Percentiles rank a stretch among this genome's conserved stretches.
These are phyloP conservation scores for Sporopachydermia quercuum DNA, from an alignment of 805 yeast species.

Conservation along the genomic window DNA sequence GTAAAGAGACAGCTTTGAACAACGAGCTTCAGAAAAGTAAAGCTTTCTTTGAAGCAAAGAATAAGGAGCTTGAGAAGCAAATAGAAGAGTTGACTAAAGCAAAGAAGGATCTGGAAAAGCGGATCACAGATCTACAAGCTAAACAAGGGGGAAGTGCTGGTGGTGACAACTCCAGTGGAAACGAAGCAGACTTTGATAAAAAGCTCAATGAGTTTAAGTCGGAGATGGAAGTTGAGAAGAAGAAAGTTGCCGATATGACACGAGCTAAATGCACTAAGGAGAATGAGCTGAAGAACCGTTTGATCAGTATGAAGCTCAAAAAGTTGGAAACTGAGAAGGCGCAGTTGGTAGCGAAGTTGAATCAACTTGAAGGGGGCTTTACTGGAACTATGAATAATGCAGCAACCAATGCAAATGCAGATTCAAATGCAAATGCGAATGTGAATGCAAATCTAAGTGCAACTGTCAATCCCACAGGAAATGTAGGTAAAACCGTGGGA, in stretches of 20 bases:
- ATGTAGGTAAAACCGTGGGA: too few relatives aligned
- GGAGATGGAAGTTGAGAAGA: conserved; percentile 25
- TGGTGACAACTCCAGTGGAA: conserved; percentile 15
- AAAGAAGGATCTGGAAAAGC: conserved; percentile 3
- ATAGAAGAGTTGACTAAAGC: conserved; percentile 3
- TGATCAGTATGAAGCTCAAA: conserved; percentile 39
- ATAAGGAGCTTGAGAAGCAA: conserved; percentile 20
- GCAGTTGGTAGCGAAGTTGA: conserved; percentile 14
- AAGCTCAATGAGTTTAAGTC: conserved; percentile 17
- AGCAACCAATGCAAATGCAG: too few relatives aligned
- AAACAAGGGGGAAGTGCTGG: conserved; percentile 13
- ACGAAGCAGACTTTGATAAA: conserved; percentile 13
- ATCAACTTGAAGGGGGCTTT: conserved; percentile 4
- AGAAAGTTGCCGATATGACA: conserved; percentile 28
- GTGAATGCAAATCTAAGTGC: neutral
- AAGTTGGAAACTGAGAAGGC: conserved; percentile 28
- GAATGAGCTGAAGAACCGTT: conserved; percentile 40
- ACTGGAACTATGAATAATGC: too few relatives aligned
- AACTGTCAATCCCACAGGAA: neutral
- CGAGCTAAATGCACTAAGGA: conserved; percentile 39
- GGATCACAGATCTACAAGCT: neutral
- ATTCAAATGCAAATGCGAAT: too few relatives aligned
- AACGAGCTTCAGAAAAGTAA: neutral
- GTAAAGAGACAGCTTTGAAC: neutral
- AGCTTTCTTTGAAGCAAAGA: conserved; percentile 15